Percentiles rank a stretch among this genome's conserved stretches.
Evolutionary conservation across 768 basidiomycete genomes (phyloP).

Genomic region (Pholiota conissans): DNA sequence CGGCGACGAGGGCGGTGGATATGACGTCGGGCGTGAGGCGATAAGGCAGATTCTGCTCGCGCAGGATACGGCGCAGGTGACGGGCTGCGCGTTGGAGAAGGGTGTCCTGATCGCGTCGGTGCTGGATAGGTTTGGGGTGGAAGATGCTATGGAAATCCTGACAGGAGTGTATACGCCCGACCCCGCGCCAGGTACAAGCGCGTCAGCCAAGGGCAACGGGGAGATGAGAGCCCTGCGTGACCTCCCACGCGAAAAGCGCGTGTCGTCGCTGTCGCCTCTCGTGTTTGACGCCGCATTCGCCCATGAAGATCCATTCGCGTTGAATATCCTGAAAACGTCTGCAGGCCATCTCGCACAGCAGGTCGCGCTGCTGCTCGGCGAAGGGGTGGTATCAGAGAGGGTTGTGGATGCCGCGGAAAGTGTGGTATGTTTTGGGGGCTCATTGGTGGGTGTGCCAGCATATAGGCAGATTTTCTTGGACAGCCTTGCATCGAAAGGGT

Average conservation of each 20-base stretch:
- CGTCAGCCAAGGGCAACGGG: conserved; percentile 4
- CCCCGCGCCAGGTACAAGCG: conserved; percentile 26
- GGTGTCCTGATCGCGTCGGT: conserved; percentile 44
- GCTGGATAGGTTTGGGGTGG: conserved; percentile 55
- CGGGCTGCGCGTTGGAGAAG: neutral
- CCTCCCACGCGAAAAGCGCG: conserved; percentile 63
- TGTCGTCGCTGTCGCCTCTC: conserved; percentile 71
- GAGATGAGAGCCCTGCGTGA: conserved; percentile 25
- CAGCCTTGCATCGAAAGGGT: conserved; percentile 54
- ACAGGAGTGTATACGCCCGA: conserved; percentile 66
- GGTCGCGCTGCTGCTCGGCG: conserved; percentile 53
- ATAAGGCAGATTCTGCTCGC: conserved; percentile 65
- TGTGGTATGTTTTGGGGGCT: conserved; percentile 80
- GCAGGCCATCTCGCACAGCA: conserved; percentile 58
- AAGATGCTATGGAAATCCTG: conserved; percentile 62
- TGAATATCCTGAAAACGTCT: conserved; percentile 53
- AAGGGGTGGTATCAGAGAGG: conserved; percentile 30
- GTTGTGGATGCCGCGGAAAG: conserved; percentile 52
- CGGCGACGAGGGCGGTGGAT: conserved; percentile 85
- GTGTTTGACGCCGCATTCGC: conserved; percentile 81
- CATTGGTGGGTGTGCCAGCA: conserved; percentile 59
- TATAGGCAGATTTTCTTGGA: conserved; percentile 61
- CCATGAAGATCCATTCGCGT: conserved; percentile 63
- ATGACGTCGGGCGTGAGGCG: conserved; percentile 74
- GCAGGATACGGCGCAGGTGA: conserved; percentile 49